These are phyloP conservation scores for Corylus avellana DNA, from an alignment of 306 rosid species.

Conservation along the genomic window DNA sequence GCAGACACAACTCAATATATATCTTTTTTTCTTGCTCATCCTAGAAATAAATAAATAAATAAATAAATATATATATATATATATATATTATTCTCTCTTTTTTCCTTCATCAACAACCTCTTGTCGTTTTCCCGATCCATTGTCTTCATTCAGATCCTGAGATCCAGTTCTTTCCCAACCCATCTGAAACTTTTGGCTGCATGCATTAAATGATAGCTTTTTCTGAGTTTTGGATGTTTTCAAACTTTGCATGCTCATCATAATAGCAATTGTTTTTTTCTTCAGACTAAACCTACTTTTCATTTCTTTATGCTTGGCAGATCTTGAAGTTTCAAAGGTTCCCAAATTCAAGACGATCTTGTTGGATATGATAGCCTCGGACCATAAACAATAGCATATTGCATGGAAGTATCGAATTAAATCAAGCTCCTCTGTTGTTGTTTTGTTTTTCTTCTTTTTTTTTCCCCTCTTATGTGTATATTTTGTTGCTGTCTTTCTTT, in stretches of 20 bases:
- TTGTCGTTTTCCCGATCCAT: neutral
- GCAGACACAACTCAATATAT: constrained; percentile 9
- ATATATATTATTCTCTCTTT: neutral
- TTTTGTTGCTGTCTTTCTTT: neutral
- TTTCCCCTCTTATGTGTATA: no score
- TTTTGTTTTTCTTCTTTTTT: no score
- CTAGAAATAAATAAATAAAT: no score
- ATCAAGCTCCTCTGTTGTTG: neutral
- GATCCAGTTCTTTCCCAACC: neutral
- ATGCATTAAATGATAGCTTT: constrained; percentile 7
- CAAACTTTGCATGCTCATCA: neutral
- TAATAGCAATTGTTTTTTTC: no score
- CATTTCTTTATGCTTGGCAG: constrained; percentile 28
- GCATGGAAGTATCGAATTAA: neutral
- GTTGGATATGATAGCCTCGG: neutral
- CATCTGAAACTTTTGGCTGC: constrained; percentile 17
- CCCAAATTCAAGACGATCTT: constrained; percentile 22
- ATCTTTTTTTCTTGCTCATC: neutral
- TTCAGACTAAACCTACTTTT: neutral
- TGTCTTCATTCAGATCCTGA: constrained; percentile 6
- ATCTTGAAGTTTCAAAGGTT: constrained; percentile 40
- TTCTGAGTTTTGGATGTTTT: constrained; percentile 1
- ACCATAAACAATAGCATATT: neutral
- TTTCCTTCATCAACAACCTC: neutral
- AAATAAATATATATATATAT: no score